A percentile compares a stretch with the other conserved stretches of the same genome.
These are phyloP conservation scores for Plasmodium vinckei DNA, from an alignment of 169 alveolate genomes.

Conservation along the genomic window DNA sequence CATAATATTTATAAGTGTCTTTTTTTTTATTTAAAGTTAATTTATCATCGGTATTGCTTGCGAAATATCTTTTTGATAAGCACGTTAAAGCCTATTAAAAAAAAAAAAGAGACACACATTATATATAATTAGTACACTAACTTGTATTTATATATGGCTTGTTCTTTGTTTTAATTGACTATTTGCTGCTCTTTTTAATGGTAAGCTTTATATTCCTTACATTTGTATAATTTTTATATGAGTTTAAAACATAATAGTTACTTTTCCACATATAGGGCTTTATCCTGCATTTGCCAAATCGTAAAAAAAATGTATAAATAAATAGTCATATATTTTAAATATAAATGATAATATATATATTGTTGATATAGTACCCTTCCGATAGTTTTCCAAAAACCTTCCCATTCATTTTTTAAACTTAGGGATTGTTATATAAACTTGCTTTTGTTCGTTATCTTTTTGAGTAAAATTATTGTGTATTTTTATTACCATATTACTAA, in stretches of 20 bases:
- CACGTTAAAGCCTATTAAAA: constrained; percentile 26
- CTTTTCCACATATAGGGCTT: constrained; percentile 48
- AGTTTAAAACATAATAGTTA: constrained; percentile 12
- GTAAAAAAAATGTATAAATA: constrained; percentile 4
- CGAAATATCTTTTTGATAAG: constrained; percentile 21
- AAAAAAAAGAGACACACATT: not conserved
- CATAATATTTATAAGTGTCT: constrained; percentile 29
- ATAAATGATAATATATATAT: not conserved
- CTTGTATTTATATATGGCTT: not conserved
- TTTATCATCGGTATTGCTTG: constrained; percentile 15
- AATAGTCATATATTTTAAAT: not conserved
- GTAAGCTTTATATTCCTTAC: constrained; percentile 17
- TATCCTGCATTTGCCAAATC: constrained; percentile 13
- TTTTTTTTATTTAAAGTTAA: constrained; percentile 15
- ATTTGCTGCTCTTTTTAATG: not conserved
- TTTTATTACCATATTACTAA: not conserved
- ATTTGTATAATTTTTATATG: constrained; percentile 16
- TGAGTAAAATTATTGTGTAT: not conserved
- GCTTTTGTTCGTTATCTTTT: not conserved
- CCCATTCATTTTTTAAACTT: constrained; percentile 30
- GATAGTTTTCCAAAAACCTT: constrained; percentile 39
- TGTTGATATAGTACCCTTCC: constrained; percentile 35
- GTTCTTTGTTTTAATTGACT: no score
- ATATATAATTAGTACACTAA: not conserved
- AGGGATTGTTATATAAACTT: not conserved